Evolutionary conservation across 805 yeast genomes (phyloP), one percentile per base, ranked within the genome.

Genomic region (Saccharomyces mikatae): DNA sequence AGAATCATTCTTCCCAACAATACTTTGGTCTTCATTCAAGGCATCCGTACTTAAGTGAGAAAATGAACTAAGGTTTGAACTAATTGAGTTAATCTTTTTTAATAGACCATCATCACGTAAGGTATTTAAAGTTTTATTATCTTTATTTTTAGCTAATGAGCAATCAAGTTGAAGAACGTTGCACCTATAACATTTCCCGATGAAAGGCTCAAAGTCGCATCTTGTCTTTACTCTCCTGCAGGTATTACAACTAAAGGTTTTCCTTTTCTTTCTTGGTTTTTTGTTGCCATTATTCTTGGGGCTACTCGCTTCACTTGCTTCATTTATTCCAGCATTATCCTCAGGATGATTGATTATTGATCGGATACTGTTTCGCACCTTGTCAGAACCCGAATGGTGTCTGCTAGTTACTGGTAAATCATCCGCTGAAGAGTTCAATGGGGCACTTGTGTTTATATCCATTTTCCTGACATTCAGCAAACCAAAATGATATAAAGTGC

Each of bases 181-280:
- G 58, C 87, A 82, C 29, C 85, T 70, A 54, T 78, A 79, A 59
- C 86, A 82, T 57, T 75, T 74, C 4, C 73, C 74, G 11, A 64
- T 62, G 1, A 68, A 60, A 0, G 74, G 72, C 46, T 77, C 79
- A 58, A 73, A 76, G 55, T 78, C 83, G 63, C 87, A 82, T 54
- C 84, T 72, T 1, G 86, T 81, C 62, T 82, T 82, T 55, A 80
- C 71, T 61, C 74, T 78, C 13, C 85, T 70, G 58, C 87, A 82
- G 14, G 74, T 70, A 13, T 70, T 71, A 63, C 87, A 82, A 64
- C 73, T 79, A 41, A 71, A 74, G 0, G 71, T 73, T 57, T 66
- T 76, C 52, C 76, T 67, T 53, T 70, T 71, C 56, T 75, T 71
- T 56, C 73, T 68, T 3, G 65, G 63, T 52, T 60, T 66, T 27